Conservation (phyloP, 176 grass and related monocot genomes). For the Sorghum bicolor region Sorghum_bicolor_NCBIv3 NC_012871.2:71666501-71667000, state of each 20-base stretch:
- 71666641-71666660: slow-evolving; percentile 92
- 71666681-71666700: slow-evolving; percentile 90
- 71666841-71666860: slow-evolving; percentile 77
- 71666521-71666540: slow-evolving; percentile 81
- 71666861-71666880: slow-evolving; percentile 97
- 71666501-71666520: slow-evolving; percentile 90
- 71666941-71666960: slow-evolving; percentile 89
- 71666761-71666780: slow-evolving; percentile 93
- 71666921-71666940: slow-evolving; percentile 94
- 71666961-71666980: slow-evolving; percentile 80
- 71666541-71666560: slow-evolving; percentile 78
- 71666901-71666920: slow-evolving; percentile 97
- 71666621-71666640: slow-evolving; percentile 88
- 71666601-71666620: slow-evolving; percentile 85
- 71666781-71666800: slow-evolving; percentile 6
- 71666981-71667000: slow-evolving; percentile 87
- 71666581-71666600: slow-evolving; percentile 94
- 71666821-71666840: slow-evolving; percentile 34
- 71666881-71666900: slow-evolving; percentile 91
- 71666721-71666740: slow-evolving; percentile 99
- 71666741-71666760: slow-evolving; percentile 97
- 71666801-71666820: slow-evolving; percentile 26
- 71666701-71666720: slow-evolving; percentile 86
- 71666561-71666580: slow-evolving; percentile 93
- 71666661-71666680: slow-evolving; percentile 90